Evolutionary conservation across 495 filamentous ascomycete genomes (phyloP), one percentile per base, ranked within the genome.

Genomic region (Paragyromitra xinjiangensis): DNA sequence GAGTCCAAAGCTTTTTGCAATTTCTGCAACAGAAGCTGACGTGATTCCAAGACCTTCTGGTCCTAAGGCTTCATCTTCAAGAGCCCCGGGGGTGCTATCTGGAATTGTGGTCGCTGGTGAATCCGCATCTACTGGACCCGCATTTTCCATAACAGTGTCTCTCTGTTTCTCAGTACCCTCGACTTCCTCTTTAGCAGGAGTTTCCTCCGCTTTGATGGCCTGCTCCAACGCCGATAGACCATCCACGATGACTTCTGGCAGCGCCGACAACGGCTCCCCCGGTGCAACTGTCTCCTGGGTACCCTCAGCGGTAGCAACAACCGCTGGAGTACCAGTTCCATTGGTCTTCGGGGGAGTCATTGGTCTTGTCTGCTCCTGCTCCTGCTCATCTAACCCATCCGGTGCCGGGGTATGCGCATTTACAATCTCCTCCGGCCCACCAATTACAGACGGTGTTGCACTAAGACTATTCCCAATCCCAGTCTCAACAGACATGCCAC

Each of bases 401-500:
- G 74, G 74, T 6, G 61, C 74, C 29, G 74, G 74, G 14, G 59
- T 77, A 29, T 65, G 70, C n/a, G 50, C 37, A 37, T 53, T 5
- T 11, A 37, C 16, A 22, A 72, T 34, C 19, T 72, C 70, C 26
- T 64, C 74, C 14, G 19, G n/a, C n/a, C 68, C 66, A 22, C 66
- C 68, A 12, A 64, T 48, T 29, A 76, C 73, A 1, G 67, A 73
- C n/a, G 73, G 68, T 8, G 73, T 62, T n/a, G 69, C 59, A 8
- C 73, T 76, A 7, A 69, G 22, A 19, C 50, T 69, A 58, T 69
- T 56, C n/a, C 58, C 37, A 34, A 75, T 53, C 12, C 73, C 39
- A 22, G 51, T 61, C 29, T 76, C 79, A 44, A 82, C 80, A 8
- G 80, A 81, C 22, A 65, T 58, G 6, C 65, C 80, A 5, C 80